Base-by-base conservation (phyloP, 495 filamentous ascomycete genomes). In the Xylona heveae region DNA sequence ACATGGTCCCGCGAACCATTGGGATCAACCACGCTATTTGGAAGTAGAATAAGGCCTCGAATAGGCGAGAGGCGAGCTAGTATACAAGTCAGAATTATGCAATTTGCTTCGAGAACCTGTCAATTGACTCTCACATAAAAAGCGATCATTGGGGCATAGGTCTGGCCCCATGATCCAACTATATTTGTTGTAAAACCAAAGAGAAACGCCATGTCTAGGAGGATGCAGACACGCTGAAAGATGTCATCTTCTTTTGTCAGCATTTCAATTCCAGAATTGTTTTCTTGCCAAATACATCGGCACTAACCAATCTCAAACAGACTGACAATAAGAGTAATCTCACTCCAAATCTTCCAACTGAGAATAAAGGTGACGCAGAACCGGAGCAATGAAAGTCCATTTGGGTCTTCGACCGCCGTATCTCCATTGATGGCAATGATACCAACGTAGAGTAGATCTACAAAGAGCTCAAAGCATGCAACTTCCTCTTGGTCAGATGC, bases 401-500 rank as follows among this genome's bases (percentile, higher is more conserved):
- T 63, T 1, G 65, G 47, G 25, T 59, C 43, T 36, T 68, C 65
- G 2, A 59, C 56, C 5, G 58, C 61, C 23, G 45, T 52, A 41
- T 68, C 65, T n/a, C 66, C 67, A 24, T 62, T 61, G 41, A 70
- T 56, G 25, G 64, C 64, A 25, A 72, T 58, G 37, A 72, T 72
- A n/a, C 63, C 63, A 18, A 66, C 63, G 24, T 66, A 59, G 20
- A 57, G 38, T 9, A 55, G 37, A 34, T 62, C 58, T 42, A 72
- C 51, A 34, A 72, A 72, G 10, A 72, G 55, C 47, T 72, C 67
- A 38, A 65, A 71, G 12, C 50, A 58, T 27, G 59, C 58, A 8
- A 67, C 61, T 42, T 67, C 53, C 19, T 65, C 60, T 8, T 46
- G 41, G 33, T 59, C 54, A 6, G 49, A 48, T 4, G 62, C 59